Percentiles rank a stretch among this genome's conserved stretches.
Evolutionary conservation across 257 asterid species (phyloP).

Genomic region (Solanum raphanifolium): DNA sequence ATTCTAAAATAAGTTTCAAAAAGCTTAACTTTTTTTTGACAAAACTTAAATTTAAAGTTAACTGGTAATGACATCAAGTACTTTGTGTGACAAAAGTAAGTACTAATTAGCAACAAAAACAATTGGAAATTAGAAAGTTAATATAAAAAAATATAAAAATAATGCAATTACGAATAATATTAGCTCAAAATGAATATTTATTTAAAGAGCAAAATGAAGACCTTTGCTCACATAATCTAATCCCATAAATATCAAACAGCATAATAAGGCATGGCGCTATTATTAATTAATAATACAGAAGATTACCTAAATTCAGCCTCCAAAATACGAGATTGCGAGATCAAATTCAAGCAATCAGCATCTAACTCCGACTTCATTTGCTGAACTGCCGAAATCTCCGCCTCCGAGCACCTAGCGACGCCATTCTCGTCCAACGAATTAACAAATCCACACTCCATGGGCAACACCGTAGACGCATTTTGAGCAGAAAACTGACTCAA

Average conservation of each 20-base stretch:
- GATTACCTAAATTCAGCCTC: constrained; percentile 6
- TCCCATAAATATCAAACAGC: not conserved
- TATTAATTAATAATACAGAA: not conserved
- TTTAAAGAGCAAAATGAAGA: not conserved
- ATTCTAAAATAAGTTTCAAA: not conserved
- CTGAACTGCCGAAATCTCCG: not conserved
- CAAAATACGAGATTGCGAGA: constrained; percentile 3
- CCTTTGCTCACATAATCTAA: not conserved
- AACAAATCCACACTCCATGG: not conserved
- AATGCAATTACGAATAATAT: not conserved
- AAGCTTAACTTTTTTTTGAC: not conserved
- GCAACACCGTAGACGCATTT: not conserved
- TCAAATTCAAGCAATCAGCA: not conserved
- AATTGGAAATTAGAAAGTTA: not conserved
- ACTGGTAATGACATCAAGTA: not conserved
- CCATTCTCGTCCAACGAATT: not conserved
- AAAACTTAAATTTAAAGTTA: not conserved
- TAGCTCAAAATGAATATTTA: not conserved
- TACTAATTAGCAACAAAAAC: not conserved
- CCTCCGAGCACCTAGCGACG: not conserved
- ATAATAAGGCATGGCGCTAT: not conserved
- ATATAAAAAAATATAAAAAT: not conserved
- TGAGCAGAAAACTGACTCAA: not conserved
- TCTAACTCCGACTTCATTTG: constrained; percentile 9
- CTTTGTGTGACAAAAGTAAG: not conserved